Evolutionary conservation across 2,329 filamentous ascomycete species (phyloP), one percentile per base, ranked within the genome.

Genomic region (Diaporthe sp.): DNA sequence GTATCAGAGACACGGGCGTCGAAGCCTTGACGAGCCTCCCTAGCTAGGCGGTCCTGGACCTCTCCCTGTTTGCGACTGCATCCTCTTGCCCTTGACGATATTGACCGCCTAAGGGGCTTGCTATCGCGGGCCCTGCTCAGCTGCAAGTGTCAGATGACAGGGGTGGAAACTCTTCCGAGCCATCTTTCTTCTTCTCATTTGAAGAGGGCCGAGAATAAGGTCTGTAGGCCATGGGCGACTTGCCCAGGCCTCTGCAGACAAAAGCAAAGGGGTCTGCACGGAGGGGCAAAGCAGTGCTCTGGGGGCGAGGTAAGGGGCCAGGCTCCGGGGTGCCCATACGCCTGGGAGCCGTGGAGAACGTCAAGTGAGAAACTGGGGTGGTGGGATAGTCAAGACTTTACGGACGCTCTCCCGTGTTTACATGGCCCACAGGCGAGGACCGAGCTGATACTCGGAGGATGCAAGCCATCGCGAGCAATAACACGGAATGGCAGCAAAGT

Each of bases 1-100:
- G 51, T 44, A 75, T 75, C 72, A 75, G 72, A 76, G 75, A 76
- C 75, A 76, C 63, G 67, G 49, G 70, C 68, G 57, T 71, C 70
- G 55, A 71, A 25, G 63, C 73, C 72, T 60, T 51, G 71, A 68
- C 37, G 57, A 75, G 51, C 55, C 68, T 76, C 68, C 73, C 75
- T 76, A 60, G 68, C 44, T 72, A 67, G 58, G 71, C 47, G 65
- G 44, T 53, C 37, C 55, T 55, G 57, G 65, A 71, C 55, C 73
- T 72, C 73, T 76, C 75, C 75, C 75, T 76, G 63, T 74, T 72
- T 75, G 58, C 71, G 57, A 71, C 61, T 63, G 63, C 37, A 22
- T 51, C 25, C 12, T 65, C 15, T 22, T 63, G 71, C 60, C 60
- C 58, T 63, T 55, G n/a, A 55, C 20, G 47, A n/a, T 65, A 63